Conservation (phyloP, 2,329 filamentous ascomycete species). For the Hortaea werneckii region DNA sequence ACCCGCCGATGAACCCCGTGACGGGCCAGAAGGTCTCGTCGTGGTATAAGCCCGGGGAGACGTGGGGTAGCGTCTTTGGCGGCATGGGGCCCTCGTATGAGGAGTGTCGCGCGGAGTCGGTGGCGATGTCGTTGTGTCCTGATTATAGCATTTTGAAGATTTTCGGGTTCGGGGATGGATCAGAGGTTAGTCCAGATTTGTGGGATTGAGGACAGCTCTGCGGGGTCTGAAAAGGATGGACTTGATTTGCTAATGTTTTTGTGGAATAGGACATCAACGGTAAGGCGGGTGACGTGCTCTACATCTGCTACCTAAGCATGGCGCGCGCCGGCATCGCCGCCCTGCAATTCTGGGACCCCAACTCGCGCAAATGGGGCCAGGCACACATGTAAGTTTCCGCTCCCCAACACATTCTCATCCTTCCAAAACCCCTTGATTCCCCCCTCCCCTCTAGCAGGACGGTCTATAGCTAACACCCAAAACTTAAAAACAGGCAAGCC, state of each 20-base stretch:
- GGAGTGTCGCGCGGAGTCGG: conserved; percentile 87
- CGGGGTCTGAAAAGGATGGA: not conserved
- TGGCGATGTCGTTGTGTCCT: conserved; percentile 83
- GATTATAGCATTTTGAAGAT: conserved; percentile 83
- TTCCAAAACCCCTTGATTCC: not conserved
- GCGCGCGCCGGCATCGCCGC: conserved; percentile 81
- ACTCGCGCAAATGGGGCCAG: conserved; percentile 84
- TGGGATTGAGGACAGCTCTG: not conserved
- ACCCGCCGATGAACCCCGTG: conserved; percentile 72
- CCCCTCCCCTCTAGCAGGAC: no score
- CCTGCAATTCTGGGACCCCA: conserved; percentile 91
- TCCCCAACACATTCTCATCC: not conserved
- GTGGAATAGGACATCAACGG: conserved; percentile 54
- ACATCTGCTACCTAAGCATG: conserved; percentile 84
- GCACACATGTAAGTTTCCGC: conserved; percentile 44
- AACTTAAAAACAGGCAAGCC: conserved; percentile 34
- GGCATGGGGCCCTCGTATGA: conserved; percentile 81
- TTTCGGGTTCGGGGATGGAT: conserved; percentile 80
- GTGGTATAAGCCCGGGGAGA: conserved; percentile 92
- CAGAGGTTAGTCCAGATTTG: conserved; percentile 20
- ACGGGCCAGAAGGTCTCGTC: conserved; percentile 66
- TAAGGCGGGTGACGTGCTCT: conserved; percentile 78
- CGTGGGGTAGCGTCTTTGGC: conserved; percentile 88
- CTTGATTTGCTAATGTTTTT: not conserved
- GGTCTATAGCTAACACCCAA: no score